Evolutionary conservation across 768 basidiomycete species (phyloP), one percentile per base, ranked within the genome.

Genomic region (Lanmaoa pseudosensibilis): DNA sequence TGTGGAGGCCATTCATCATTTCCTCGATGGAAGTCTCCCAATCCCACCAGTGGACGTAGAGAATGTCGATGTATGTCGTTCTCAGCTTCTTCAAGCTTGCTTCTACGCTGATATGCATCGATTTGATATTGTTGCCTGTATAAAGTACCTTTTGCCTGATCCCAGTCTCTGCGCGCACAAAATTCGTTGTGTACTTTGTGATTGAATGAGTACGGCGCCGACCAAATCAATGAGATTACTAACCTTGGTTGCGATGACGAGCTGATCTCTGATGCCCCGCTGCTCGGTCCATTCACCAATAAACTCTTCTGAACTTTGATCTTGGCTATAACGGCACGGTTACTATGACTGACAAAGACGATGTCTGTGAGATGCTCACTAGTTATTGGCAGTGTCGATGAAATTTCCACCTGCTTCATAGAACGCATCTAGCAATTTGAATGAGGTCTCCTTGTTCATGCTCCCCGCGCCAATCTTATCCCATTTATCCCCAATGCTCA

Each of bases 401-500:
- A 75, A 76, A 68, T 81, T 79, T 2, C 82, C 81, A 15, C 81
- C 81, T 0, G 71, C 72, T 12, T 77, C 72, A 46, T 70, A 74
- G 63, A 62, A 80, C 10, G 76, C 74, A 40, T 83, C 79, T 19
- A 83, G 73, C 9, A 83, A 68, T 63, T 76, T 67, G 64, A 80
- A 79, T 1, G 74, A 70, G 11, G 64, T 52, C 25, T 75, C 70
- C 66, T 80, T 80, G 62, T 68, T 57, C 75, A 80, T 78, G 3
- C 63, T 53, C n/a, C 82, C 80, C 74, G 75, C 59, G 32, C 75
- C 65, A 21, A 52, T 43, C 12, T 63, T 19, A 0, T 59, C 62
- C 79, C 79, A 80, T 48, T 76, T 71, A 57, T 79, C 74, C 8
- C 80, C 79, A 34, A 81, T 25, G 66, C 70, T 78, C 78, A 78